These are phyloP conservation scores for Tuber borchii DNA, from an alignment of 495 filamentous ascomycete species.

Conservation along the genomic window DNA sequence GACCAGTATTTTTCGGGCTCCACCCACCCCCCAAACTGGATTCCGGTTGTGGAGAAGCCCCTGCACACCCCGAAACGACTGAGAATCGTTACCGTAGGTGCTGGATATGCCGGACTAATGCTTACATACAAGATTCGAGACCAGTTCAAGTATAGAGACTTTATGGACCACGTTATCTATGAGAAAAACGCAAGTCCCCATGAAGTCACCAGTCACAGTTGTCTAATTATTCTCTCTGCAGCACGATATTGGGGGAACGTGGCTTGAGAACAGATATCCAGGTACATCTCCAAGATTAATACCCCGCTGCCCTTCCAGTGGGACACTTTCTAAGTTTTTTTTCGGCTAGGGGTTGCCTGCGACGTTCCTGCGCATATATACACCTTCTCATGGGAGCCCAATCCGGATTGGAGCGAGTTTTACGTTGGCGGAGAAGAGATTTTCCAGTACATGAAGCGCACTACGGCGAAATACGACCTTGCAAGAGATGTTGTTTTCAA, in stretches of 20 bases:
- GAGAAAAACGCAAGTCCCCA: conserved; percentile 58
- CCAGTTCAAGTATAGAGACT: conserved; percentile 20
- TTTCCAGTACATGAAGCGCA: conserved; percentile 37
- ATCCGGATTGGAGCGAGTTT: conserved; percentile 40
- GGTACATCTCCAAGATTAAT: not conserved
- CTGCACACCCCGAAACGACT: conserved; percentile 26
- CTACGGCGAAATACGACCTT: conserved; percentile 41
- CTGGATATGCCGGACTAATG: conserved; percentile 37
- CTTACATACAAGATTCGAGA: conserved; percentile 34
- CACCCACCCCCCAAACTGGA: conserved; percentile 11
- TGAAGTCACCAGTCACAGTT: not conserved
- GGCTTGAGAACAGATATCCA: conserved; percentile 55
- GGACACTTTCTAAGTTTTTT: not conserved
- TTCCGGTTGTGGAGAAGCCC: conserved; percentile 21
- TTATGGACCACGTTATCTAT: conserved; percentile 57
- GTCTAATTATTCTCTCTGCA: not conserved
- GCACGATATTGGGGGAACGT: conserved; percentile 55
- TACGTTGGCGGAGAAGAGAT: conserved; percentile 39
- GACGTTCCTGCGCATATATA: conserved; percentile 40
- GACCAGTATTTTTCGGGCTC: not conserved
- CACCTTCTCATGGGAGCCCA: conserved; percentile 42
- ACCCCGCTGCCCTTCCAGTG: not conserved
- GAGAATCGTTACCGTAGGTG: conserved; percentile 32
- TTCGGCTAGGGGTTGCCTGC: conserved; percentile 22
- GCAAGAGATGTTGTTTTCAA: conserved; percentile 38